phyloP scores from a whole-genome alignment of 768 basidiomycete genomes.

The Leccinum longicurvipes region DNA sequence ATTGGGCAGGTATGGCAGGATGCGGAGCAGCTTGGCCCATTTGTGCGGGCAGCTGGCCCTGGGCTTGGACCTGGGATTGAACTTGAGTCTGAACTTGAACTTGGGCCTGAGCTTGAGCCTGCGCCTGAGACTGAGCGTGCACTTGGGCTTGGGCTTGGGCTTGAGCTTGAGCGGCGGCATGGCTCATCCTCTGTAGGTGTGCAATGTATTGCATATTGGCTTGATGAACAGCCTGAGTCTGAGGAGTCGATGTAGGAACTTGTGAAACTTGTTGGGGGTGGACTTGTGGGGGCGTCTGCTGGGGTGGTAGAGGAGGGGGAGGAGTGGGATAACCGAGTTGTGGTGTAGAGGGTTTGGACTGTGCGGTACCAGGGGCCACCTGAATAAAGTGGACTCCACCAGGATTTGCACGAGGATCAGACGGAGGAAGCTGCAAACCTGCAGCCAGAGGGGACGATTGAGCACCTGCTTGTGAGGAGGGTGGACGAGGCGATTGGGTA shows the following conservation, averaged over 20 bases:
- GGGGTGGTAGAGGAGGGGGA: conserved; percentile 17
- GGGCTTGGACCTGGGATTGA: conserved; percentile 22
- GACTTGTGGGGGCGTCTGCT: conserved; percentile 23
- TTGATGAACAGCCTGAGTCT: conserved; percentile 19
- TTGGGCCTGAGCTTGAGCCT: conserved; percentile 9
- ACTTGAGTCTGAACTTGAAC: conserved; percentile 17
- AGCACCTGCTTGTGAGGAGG: conserved; percentile 30
- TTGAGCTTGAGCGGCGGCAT: conserved; percentile 1
- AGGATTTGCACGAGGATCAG: conserved; percentile 24
- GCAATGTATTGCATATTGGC: conserved; percentile 5
- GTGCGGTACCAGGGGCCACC: conserved; percentile 17
- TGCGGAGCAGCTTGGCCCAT: conserved; percentile 27
- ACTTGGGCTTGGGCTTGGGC: conserved; percentile 20
- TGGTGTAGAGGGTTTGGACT: conserved; percentile 31
- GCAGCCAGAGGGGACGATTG: conserved; percentile 30
- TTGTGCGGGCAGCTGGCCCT: conserved; percentile 25
- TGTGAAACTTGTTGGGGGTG: conserved; percentile 26
- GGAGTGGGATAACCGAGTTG: conserved; percentile 24
- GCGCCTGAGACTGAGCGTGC: not conserved
- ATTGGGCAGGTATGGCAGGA: conserved; percentile 26
- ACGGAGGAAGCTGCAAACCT: conserved; percentile 28
- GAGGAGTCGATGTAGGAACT: conserved; percentile 13
- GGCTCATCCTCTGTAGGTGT: conserved; percentile 18
- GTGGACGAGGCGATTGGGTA: conserved; percentile 34
- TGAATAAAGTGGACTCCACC: conserved; percentile 27